Percentiles rank a stretch among this genome's conserved stretches.
Conservation (phyloP, 306 rosid genomes). For the Corylus americana region DNA sequence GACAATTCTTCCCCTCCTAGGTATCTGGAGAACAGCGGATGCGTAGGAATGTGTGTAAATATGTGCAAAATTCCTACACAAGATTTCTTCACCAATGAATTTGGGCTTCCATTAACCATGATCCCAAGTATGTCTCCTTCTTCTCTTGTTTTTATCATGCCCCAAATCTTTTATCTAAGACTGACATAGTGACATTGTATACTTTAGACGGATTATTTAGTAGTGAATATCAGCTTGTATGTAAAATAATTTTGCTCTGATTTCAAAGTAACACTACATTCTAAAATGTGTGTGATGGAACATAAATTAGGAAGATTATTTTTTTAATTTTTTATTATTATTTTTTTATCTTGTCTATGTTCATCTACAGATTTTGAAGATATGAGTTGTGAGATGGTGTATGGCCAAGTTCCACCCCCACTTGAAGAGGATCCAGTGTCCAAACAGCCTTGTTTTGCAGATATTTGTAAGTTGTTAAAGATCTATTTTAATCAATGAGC, state of each 20-base stretch:
- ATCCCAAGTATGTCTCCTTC: slow-evolving; percentile 66
- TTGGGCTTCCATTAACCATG: slow-evolving; percentile 97
- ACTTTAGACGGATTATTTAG: neutral
- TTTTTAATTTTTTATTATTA: no score
- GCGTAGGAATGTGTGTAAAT: slow-evolving; percentile 95
- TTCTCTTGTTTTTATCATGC: neutral
- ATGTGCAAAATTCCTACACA: slow-evolving; percentile 98
- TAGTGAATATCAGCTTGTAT: neutral
- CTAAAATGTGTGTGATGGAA: neutral
- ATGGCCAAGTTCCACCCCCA: slow-evolving; percentile 80
- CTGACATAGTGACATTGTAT: neutral
- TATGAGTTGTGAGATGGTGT: slow-evolving; percentile 97
- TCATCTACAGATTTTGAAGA: slow-evolving; percentile 84
- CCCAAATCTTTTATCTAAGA: neutral
- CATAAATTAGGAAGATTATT: neutral
- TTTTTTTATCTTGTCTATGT: neutral
- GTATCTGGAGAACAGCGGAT: slow-evolving; percentile 94
- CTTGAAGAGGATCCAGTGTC: slow-evolving; percentile 88
- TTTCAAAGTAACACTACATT: neutral
- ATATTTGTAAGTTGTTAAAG: slow-evolving; percentile 56
- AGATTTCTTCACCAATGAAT: slow-evolving; percentile 94
- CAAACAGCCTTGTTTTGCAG: slow-evolving; percentile 76
- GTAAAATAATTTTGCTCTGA: neutral
- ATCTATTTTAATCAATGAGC: slow-evolving; percentile 7
- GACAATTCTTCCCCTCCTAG: slow-evolving; percentile 32